A percentile compares a stretch with the other conserved stretches of the same genome.
These are phyloP conservation scores for Oryza coarctata DNA, from an alignment of 176 grass and related monocot genomes.

Conservation along the genomic window DNA sequence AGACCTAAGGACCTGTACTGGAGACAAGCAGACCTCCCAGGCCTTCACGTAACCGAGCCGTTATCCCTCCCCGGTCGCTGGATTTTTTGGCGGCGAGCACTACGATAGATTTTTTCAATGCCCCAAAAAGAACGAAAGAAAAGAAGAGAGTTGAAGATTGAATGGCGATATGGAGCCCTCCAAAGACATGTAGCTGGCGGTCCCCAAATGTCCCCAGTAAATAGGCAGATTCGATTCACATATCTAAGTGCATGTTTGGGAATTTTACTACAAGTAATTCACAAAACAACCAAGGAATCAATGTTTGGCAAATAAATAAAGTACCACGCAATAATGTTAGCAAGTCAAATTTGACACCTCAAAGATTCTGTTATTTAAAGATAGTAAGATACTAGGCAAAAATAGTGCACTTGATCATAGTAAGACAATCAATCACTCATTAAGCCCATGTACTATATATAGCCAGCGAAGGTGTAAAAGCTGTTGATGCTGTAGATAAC, in stretches of 20 bases:
- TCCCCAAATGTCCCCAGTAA: neutral
- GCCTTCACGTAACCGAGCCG: too few relatives aligned
- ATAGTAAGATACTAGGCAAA: constrained; percentile 9
- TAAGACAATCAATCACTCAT: neutral
- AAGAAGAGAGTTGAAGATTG: neutral
- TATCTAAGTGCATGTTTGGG: constrained; percentile 5
- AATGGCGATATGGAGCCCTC: neutral
- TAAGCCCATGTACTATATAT: neutral
- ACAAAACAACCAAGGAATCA: constrained; percentile 14
- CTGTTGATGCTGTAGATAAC: constrained; percentile 5
- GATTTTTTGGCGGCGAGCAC: too few relatives aligned
- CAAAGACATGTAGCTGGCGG: neutral
- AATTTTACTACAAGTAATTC: neutral
- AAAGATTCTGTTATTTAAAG: constrained; percentile 5
- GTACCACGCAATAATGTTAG: constrained; percentile 3
- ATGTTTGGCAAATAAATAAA: constrained; percentile 19
- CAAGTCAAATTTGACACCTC: neutral
- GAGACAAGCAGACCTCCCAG: too few relatives aligned
- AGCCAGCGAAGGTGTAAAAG: constrained; percentile 1
- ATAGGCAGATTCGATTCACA: neutral
- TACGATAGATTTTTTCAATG: neutral
- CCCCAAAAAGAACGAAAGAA: neutral
- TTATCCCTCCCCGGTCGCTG: too few relatives aligned
- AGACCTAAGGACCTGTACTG: too few relatives aligned
- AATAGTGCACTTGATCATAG: constrained; percentile 7